These are phyloP conservation scores for Salix dunnii DNA, from an alignment of 345 rosid species.

Conservation along the genomic window DNA sequence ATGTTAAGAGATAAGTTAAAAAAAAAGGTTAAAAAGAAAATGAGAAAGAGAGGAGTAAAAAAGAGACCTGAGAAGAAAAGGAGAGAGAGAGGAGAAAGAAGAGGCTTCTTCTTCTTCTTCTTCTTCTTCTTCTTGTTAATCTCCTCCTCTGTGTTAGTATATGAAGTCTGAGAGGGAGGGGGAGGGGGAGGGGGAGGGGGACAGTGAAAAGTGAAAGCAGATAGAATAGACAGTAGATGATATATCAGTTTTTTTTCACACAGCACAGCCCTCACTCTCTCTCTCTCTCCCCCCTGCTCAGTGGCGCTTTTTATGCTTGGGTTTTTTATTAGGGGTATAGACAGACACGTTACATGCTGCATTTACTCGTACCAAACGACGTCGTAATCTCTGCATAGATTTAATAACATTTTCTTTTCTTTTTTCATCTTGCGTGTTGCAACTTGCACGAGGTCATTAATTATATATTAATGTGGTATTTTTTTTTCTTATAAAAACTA, in stretches of 20 bases:
- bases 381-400: too few species aligned
- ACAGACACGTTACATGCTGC: not conserved
- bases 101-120: not conserved
- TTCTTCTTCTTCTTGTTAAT: not conserved
- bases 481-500: too few species aligned
- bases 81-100: not conserved
- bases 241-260: not conserved
- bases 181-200: not conserved
- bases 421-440: too few species aligned
- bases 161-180: not conserved
- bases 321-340: not conserved
- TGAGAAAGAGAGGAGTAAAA: not conserved
- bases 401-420: too few species aligned
- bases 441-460: too few species aligned
- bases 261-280: not conserved
- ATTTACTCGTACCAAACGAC: not conserved
- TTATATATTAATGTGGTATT: too few species aligned
- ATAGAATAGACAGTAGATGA: not conserved
- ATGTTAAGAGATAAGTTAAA: not conserved
- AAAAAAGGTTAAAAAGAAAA: too few species aligned
- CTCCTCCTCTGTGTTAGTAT: not conserved
- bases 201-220: not conserved
- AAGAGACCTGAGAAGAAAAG: not conserved
- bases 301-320: not conserved
- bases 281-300: not conserved